Evolutionary conservation across 2,329 filamentous ascomycete genomes (phyloP), one percentile per base, ranked within the genome.

Genomic region (Colletotrichum musicola): DNA sequence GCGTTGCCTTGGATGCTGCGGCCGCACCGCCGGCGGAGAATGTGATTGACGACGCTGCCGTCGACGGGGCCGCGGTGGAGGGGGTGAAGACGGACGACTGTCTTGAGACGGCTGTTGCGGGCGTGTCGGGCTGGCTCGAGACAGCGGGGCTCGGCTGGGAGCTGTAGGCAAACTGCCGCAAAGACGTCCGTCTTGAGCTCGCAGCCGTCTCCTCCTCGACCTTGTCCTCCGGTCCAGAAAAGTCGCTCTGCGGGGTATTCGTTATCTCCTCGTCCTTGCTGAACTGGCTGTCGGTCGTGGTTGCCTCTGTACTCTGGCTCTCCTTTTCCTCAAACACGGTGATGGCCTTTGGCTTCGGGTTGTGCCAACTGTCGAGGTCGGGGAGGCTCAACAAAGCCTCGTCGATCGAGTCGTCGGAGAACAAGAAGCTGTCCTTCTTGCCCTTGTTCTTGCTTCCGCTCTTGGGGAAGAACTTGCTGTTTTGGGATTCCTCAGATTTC

Each of bases 331-430:
- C 80, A 66, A 86, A 88, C 6, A 88, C 81, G 3, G 77, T 73
- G 18, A 85, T 77, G 1, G 79, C 74, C 67, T 78, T 81, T 0
- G 75, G 71, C 68, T 82, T 83, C 6, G 72, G 54, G 6, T 78
- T 74, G 51, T 81, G 77, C 86, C 85, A 88, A 12, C 78, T 81
- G n/a, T 83, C 82, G 46, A 85, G 76, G 53, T 89, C 87, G 1
- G 86, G 86, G 12, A 90, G 74, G 20, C 80, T 81, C 27, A 80
- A 76, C 20, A 89, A 77, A 0, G 82, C 85, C 65, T 88, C 86
- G 30, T 89, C 86, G 47, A 89, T 79, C 0, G 86, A 88, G 69
- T 88, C 86, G 68, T 89, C 86, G 0, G 87, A 89, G 73, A 87
- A 80, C 18, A 88, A 71, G 63, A 84, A 82, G 1, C 77, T 77